phyloP scores from a whole-genome alignment of 2,329 filamentous ascomycete genomes.

The Cladosporium oxysporum region DNA sequence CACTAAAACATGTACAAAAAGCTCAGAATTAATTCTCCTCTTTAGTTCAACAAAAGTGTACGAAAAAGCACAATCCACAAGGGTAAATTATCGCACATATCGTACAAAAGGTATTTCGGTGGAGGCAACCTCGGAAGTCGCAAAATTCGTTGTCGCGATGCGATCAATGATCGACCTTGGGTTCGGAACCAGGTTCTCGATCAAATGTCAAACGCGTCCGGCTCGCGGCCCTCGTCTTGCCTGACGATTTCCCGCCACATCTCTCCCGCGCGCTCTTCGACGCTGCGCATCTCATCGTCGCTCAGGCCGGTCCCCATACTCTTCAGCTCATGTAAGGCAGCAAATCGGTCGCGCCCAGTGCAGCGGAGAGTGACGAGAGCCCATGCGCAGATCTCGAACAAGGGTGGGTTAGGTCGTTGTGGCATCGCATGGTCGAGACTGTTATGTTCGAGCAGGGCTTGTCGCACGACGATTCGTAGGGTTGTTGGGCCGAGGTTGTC shows the following conservation, averaged over 20 bases:
- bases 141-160: too few relatives aligned
- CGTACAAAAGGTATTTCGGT: not conserved
- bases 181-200: too few relatives aligned
- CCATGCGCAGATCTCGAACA: slow-evolving; percentile 3
- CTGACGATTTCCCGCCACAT: not conserved
- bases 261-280: not conserved
- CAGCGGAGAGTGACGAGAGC: not conserved
- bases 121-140: too few relatives aligned
- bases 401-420: not conserved
- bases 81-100: not conserved
- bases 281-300: not conserved
- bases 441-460: slow-evolving; percentile 1
- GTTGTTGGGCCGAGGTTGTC: not conserved
- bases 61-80: too few relatives aligned
- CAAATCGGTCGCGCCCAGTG: not conserved
- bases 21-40: too few relatives aligned
- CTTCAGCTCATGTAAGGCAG: not conserved
- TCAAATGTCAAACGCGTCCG: not conserved
- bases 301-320: not conserved
- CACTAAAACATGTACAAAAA: too few relatives aligned
- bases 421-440: not conserved
- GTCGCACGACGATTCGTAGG: not conserved
- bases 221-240: not conserved
- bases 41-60: too few relatives aligned
- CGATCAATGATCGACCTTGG: too few relatives aligned